A percentile compares a stretch with the other conserved stretches of the same genome.
These are phyloP conservation scores for Salvia hispanica DNA, from an alignment of 257 asterid genomes.

Conservation along the genomic window DNA sequence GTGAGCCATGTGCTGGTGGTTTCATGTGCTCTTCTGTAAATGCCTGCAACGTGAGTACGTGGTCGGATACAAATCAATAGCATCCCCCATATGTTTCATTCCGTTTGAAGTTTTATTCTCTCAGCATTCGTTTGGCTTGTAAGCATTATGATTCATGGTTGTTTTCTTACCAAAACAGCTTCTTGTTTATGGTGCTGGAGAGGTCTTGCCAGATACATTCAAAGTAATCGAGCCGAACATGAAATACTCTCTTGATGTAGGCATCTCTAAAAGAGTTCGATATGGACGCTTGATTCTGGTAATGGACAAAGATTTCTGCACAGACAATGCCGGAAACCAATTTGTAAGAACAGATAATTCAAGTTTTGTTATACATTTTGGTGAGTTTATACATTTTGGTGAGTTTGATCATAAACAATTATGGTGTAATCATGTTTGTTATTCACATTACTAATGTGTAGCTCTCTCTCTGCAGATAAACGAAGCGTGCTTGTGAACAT, in stretches of 20 bases:
- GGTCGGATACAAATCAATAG: slow-evolving; percentile 34
- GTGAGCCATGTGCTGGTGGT: slow-evolving; percentile 77
- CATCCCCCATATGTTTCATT: too few species aligned
- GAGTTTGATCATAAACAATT: slow-evolving; percentile 32
- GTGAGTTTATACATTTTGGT: slow-evolving; percentile 85
- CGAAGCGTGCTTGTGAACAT: slow-evolving; percentile 67
- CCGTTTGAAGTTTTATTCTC: too few species aligned
- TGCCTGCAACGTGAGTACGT: slow-evolving; percentile 86
- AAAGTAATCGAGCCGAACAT: slow-evolving; percentile 53
- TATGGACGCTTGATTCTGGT: slow-evolving; percentile 67
- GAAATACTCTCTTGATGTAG: slow-evolving; percentile 60
- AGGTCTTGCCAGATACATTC: slow-evolving; percentile 66
- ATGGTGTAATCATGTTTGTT: too few species aligned
- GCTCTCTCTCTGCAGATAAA: slow-evolving; percentile 54
- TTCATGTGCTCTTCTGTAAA: slow-evolving; percentile 67
- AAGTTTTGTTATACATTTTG: too few species aligned
- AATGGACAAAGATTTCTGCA: slow-evolving; percentile 74
- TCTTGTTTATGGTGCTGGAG: slow-evolving; percentile 84
- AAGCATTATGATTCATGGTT: slow-evolving; percentile 18
- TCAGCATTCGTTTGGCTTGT: neutral
- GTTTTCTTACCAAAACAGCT: slow-evolving; percentile 51
- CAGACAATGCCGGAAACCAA: slow-evolving; percentile 81
- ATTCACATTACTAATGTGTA: neutral
- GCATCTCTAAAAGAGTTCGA: slow-evolving; percentile 55
- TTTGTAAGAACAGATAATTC: slow-evolving; percentile 76